phyloP scores from a whole-genome alignment of 2,329 filamentous ascomycete genomes.

The Alternaria sp. region DNA sequence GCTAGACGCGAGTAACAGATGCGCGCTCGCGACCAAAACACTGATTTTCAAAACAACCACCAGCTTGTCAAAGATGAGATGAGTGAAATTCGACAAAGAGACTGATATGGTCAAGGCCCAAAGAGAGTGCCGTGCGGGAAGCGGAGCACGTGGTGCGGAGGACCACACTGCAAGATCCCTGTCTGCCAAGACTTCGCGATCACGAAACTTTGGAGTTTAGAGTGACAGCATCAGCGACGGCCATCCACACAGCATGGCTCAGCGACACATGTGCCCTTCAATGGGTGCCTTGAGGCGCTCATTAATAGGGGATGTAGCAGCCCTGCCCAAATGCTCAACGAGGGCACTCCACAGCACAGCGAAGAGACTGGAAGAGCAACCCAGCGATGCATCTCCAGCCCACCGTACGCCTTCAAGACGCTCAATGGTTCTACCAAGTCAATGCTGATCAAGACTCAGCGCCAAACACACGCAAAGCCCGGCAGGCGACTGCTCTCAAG shows the following conservation, averaged over 20 bases:
- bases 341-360: conserved; percentile 40
- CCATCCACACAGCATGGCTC: conserved; percentile 44
- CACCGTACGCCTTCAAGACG: conserved; percentile 11
- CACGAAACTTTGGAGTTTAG: conserved; percentile 38
- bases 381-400: conserved; percentile 26
- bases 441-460: conserved; percentile 22
- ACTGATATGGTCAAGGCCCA: neutral
- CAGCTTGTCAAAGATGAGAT: conserved; percentile 3
- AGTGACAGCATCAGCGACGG: conserved; percentile 16
- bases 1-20: neutral
- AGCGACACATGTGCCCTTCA: conserved; percentile 46
- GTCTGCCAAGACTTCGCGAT: conserved; percentile 39
- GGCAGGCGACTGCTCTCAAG: conserved; percentile 34
- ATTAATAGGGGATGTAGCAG: conserved; percentile 28
- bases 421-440: neutral
- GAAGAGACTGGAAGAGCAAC: conserved; percentile 33
- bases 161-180: conserved; percentile 23
- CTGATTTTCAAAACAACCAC: neutral
- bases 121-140: neutral
- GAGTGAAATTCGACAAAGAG: neutral
- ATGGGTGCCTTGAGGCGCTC: conserved; percentile 40
- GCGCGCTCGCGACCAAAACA: neutral
- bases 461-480: conserved; percentile 33
- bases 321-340: conserved; percentile 26
- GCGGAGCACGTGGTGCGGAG: conserved; percentile 23